Base-by-base conservation (phyloP, 306 rosid species). In the Vicia villosa region DNA sequence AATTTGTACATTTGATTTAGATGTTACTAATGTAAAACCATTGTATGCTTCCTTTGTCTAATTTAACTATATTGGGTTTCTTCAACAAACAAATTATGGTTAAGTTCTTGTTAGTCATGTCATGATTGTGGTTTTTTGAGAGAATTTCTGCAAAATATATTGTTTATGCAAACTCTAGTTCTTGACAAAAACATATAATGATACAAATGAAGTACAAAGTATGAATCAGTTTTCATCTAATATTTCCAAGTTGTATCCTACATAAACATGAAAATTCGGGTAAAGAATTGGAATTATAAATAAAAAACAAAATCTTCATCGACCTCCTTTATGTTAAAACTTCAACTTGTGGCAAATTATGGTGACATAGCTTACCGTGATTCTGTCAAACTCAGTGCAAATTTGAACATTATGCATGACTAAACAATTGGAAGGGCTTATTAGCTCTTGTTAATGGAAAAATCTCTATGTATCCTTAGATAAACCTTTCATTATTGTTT, bases 1-100 rank as follows among this genome's bases (percentile, higher is more conserved):
- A 52, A 73, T 78, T 66, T 85, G 87, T 75, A 81, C 79, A 77
- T 69, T 79, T 55, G 65, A 63, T 61, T 77, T 46, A 28, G 60
- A 21, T 56, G 56, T 69, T 61, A 37, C 51, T 40, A 51, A 62
- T 61, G 62, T 50, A 64, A 63, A 68, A 14, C 40, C 36, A 20
- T 8, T 43, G 10, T 11, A 57, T 54, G 21, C 3, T 21, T 74
- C 19, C 3, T 74, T 62, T 20, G 49, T 21, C 14, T 13, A 11
- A n/a, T 46, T 36, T 55, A 2, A 15, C 41, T 19, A 0, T 13
- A 34, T 68, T 47, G 14, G 2, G 26, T 64, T 71, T 15, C 43
- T 34, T 50, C 26, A 15, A 3, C 13, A 22, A 10, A 15, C 58
- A 28, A 24, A 19, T 26, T 10, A 21, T 20, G 11, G 6, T 52